Evolutionary conservation across 176 grass and related monocot genomes (phyloP).

Genomic region (Oryza meyeriana): DNA sequence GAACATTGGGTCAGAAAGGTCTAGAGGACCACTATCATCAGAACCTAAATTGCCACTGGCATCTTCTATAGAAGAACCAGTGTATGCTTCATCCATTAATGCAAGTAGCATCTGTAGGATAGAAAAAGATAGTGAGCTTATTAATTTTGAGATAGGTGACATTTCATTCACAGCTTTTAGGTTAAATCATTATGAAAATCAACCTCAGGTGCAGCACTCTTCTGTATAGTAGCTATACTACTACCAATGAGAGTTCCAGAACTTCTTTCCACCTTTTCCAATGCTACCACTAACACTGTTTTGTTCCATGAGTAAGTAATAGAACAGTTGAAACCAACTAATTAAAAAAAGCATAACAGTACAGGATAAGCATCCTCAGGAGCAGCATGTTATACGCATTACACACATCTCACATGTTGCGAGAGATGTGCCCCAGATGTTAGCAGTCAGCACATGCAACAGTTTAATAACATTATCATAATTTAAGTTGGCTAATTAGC

Average conservation of each 20-base stretch:
- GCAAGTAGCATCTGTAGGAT: constrained; percentile 78
- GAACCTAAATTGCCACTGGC: constrained; percentile 59
- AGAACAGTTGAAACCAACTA: not conserved
- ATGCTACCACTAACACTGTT: constrained; percentile 83
- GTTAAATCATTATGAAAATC: constrained; percentile 22
- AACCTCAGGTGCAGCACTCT: constrained; percentile 96
- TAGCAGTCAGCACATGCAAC: constrained; percentile 5
- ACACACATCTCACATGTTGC: not conserved
- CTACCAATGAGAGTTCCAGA: constrained; percentile 88
- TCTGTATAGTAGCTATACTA: constrained; percentile 98
- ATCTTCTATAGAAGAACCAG: constrained; percentile 84
- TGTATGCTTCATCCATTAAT: constrained; percentile 97
- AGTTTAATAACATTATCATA: not conserved
- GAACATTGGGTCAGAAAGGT: constrained; percentile 81
- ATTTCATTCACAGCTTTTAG: constrained; percentile 18
- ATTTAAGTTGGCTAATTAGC: constrained; percentile 9
- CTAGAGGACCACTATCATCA: constrained; percentile 71
- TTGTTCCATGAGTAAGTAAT: constrained; percentile 12
- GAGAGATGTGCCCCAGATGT: constrained; percentile 3
- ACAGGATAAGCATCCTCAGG: not conserved
- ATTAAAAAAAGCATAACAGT: not conserved
- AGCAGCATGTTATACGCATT: not conserved
- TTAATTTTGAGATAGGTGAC: not conserved
- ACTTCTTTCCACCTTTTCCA: constrained; percentile 95
- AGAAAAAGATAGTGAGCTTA: constrained; percentile 29